These are phyloP conservation scores for Porphyra umbilicalis DNA, from an alignment of 31 red algal species.

Conservation along the genomic window DNA sequence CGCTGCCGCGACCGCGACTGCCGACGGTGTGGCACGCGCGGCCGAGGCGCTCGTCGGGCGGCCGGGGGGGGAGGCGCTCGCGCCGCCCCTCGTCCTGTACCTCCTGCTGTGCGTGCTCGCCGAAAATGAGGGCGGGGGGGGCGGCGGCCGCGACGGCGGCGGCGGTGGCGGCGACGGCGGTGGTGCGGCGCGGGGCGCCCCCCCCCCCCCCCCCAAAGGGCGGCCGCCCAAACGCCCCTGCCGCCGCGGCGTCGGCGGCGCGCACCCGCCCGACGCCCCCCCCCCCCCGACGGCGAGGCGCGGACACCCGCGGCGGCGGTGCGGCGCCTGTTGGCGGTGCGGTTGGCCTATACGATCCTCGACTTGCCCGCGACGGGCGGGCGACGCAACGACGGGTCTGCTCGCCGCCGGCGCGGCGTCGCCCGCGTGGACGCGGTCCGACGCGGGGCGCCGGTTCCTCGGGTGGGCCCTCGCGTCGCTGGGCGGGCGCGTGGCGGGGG, in stretches of 20 bases:
- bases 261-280: no score
- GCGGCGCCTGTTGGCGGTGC: neutral
- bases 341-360: neutral
- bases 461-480: neutral
- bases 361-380: neutral
- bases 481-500: neutral
- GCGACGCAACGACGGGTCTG: neutral
- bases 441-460: slow-evolving; percentile 31
- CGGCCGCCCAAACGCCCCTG: no score
- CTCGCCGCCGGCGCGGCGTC: slow-evolving; percentile 17
- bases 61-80: neutral
- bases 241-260: neutral
- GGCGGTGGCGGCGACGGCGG: no score
- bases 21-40: neutral
- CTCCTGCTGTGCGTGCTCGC: neutral
- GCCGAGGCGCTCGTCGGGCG: neutral
- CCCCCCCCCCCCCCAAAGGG: no score
- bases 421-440: slow-evolving; percentile 11
- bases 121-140: neutral
- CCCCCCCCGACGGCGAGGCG: no score
- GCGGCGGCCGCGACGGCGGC: neutral
- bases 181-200: no score
- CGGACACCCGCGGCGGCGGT: neutral
- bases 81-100: neutral
- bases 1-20: neutral